A percentile compares a stretch with the other conserved stretches of the same genome.
phyloP scores from a whole-genome alignment of 1,284 basidiomycete genomes.

The Cutaneotrichosporon sp. region DNA sequence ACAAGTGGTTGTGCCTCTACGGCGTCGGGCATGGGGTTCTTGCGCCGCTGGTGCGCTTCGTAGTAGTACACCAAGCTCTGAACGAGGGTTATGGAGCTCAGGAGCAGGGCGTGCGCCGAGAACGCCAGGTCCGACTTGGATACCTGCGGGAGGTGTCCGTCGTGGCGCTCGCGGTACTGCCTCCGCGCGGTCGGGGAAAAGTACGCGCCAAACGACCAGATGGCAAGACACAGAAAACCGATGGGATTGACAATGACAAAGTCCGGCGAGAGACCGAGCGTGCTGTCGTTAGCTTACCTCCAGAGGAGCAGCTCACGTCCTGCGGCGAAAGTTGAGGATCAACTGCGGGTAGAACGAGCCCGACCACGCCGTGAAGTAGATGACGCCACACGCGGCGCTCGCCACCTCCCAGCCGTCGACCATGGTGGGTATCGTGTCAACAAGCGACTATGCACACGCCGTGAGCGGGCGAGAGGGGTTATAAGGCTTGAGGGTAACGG shows the following conservation, averaged over 20 bases:
- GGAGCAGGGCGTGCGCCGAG: slow-evolving; percentile 41
- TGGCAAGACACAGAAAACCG: slow-evolving; percentile 46
- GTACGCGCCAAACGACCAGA: slow-evolving; percentile 46
- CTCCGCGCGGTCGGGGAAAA: slow-evolving; percentile 38
- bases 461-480: no score
- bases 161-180: slow-evolving; percentile 46
- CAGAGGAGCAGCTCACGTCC: slow-evolving; percentile 29
- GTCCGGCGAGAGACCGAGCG: slow-evolving; percentile 48
- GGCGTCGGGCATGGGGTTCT: slow-evolving; percentile 1
- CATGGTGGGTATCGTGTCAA: background rate
- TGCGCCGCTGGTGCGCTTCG: slow-evolving; percentile 4
- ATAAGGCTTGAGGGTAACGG: no score
- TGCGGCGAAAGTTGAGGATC: slow-evolving; percentile 47
- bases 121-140: slow-evolving; percentile 49
- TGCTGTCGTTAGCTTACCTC: slow-evolving; percentile 6
- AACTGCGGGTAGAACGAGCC: slow-evolving; percentile 50
- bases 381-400: slow-evolving; percentile 28
- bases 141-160: slow-evolving; percentile 48
- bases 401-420: slow-evolving; percentile 10
- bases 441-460: no score
- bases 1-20: slow-evolving; percentile 13
- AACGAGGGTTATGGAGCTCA: slow-evolving; percentile 28
- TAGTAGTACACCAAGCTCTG: slow-evolving; percentile 33
- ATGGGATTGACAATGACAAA: slow-evolving; percentile 50
- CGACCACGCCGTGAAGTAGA: slow-evolving; percentile 47